phyloP scores from a whole-genome alignment of 1,139 yeast species.

The Debaryomycetaceae sp. region DNA sequence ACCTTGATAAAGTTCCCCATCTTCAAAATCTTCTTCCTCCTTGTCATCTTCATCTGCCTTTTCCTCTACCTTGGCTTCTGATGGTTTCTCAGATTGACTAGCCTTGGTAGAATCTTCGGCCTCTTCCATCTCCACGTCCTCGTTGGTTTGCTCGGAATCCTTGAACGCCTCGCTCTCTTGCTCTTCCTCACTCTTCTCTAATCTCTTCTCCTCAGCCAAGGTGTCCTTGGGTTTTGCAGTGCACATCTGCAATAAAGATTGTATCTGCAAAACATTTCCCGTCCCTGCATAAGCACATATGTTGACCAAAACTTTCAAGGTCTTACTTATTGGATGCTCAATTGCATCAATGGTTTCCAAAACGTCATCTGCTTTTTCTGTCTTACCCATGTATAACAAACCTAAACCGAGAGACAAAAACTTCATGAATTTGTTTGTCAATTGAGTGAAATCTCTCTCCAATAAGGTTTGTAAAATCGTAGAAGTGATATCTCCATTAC shows the following conservation, averaged over 20 bases:
- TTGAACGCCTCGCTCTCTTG: constrained; percentile 17
- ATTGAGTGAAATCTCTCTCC: constrained; percentile 76
- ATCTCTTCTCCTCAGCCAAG: constrained; percentile 31
- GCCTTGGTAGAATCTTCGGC: constrained; percentile 31
- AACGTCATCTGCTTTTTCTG: constrained; percentile 93
- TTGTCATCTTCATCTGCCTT: constrained; percentile 24
- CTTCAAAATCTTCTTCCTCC: constrained; percentile 35
- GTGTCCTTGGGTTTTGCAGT: constrained; percentile 53
- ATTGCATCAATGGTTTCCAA: constrained; percentile 92
- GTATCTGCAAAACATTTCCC: constrained; percentile 95
- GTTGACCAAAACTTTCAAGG: constrained; percentile 84
- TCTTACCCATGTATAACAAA: constrained; percentile 86
- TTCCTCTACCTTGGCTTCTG: constrained; percentile 16
- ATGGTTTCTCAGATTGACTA: constrained; percentile 11
- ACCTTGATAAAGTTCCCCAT: constrained; percentile 72
- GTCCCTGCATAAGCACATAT: constrained; percentile 97
- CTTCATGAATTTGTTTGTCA: constrained; percentile 82
- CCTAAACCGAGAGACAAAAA: constrained; percentile 93
- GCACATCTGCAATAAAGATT: constrained; percentile 83
- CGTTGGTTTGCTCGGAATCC: constrained; percentile 9
- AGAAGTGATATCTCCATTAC: constrained; percentile 91
- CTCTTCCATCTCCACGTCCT: constrained; percentile 28
- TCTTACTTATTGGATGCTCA: constrained; percentile 89
- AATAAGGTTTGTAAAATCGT: constrained; percentile 85
- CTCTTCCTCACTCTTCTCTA: constrained; percentile 38